A percentile compares a stretch with the other conserved stretches of the same genome.
Evolutionary conservation across 164 flowering plant species (phyloP).

Genomic region (Umbilicus rupestris): DNA sequence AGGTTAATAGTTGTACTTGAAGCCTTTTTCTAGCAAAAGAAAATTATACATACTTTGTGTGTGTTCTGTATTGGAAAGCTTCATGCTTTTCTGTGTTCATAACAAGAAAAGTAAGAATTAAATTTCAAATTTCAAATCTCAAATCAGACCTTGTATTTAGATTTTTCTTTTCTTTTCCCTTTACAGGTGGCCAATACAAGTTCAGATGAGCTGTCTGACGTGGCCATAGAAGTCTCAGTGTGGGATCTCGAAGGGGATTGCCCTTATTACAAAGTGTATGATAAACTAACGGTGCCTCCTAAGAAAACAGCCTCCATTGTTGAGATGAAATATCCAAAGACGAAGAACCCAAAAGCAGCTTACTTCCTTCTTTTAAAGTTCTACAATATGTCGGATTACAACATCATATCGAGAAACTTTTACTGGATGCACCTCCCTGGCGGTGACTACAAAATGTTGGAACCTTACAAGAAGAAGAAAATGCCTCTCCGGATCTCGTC

Average conservation of each 20-base stretch:
- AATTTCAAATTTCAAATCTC: neutral
- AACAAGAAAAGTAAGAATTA: neutral
- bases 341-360: constrained; percentile 60
- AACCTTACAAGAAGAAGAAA: constrained; percentile 55
- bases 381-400: constrained; percentile 45
- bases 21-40: too few relatives aligned
- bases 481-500: constrained; percentile 70
- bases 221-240: constrained; percentile 81
- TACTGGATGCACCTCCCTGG: constrained; percentile 86
- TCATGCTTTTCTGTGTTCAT: neutral
- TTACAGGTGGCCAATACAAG: constrained; percentile 82
- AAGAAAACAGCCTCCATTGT: constrained; percentile 43
- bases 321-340: constrained; percentile 80
- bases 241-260: constrained; percentile 90
- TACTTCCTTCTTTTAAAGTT: constrained; percentile 93
- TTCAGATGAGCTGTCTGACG: constrained; percentile 43
- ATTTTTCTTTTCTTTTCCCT: constrained; percentile 1
- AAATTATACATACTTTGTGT: too few relatives aligned
- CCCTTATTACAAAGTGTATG: constrained; percentile 55
- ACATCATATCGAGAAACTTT: constrained; percentile 76
- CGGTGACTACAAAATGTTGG: constrained; percentile 77
- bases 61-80: neutral
- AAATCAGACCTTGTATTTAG: neutral
- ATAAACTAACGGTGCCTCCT: constrained; percentile 48
- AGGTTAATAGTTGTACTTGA: too few relatives aligned